Evolutionary conservation across 1,284 basidiomycete genomes (phyloP).

Genomic region (Uromyces viciae-fabae): DNA sequence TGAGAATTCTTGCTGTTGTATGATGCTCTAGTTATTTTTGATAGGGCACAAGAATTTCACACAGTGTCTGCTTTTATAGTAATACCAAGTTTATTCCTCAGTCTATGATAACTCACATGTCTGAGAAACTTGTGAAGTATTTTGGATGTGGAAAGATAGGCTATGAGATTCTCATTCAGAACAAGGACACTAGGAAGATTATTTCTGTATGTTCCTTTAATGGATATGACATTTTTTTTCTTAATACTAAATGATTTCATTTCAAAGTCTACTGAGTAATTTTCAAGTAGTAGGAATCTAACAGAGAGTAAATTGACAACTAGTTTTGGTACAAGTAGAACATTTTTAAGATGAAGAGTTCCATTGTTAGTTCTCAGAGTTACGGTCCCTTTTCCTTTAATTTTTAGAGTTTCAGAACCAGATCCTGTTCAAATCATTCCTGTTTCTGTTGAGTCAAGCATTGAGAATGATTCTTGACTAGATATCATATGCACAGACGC

Average conservation of each 20-base stretch:
- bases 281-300: not conserved
- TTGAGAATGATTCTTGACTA: not conserved
- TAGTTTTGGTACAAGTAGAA: not conserved
- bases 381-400: not conserved
- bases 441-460: not conserved
- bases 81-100: not conserved
- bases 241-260: not conserved
- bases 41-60: not conserved
- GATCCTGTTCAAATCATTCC: not conserved
- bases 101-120: not conserved
- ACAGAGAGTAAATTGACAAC: not conserved
- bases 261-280: not conserved
- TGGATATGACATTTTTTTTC: not conserved
- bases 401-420: not conserved
- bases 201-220: not conserved
- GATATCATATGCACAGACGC: not conserved
- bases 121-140: not conserved
- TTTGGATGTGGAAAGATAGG: too few relatives aligned
- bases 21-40: not conserved
- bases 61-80: not conserved
- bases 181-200: not conserved
- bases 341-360: not conserved
- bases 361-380: not conserved
- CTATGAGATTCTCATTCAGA: too few relatives aligned
- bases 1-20: not conserved